A percentile compares a stretch with the other conserved stretches of the same genome.
Conservation (phyloP, 2,329 filamentous ascomycete species). For the Neodidymelliopsis sp. region DNA sequence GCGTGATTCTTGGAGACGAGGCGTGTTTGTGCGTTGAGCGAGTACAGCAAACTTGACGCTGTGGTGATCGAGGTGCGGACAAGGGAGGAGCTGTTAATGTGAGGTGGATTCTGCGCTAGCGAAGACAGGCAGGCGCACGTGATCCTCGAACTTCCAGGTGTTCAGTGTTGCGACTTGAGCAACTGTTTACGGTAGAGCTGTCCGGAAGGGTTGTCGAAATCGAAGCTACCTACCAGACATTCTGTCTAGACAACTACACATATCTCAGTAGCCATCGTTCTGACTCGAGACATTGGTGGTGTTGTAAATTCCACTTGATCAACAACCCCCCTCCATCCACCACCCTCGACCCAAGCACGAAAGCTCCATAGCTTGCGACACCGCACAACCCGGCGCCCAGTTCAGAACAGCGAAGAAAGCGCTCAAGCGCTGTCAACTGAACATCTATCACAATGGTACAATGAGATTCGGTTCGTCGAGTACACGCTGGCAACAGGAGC, state of each 20-base stretch:
- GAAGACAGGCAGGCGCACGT: constrained; percentile 25
- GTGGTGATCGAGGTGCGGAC: constrained; percentile 8
- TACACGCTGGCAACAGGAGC: constrained; percentile 22
- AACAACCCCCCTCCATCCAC: constrained; percentile 21
- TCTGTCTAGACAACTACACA: no score
- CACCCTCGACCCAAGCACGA: constrained; percentile 6
- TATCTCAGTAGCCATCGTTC: not conserved
- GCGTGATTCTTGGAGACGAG: not conserved
- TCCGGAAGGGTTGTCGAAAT: constrained; percentile 1
- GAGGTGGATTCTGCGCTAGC: constrained; percentile 22
- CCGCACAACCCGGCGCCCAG: not conserved
- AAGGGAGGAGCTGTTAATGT: constrained; percentile 24
- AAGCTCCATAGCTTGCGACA: constrained; percentile 1
- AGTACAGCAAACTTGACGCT: not conserved
- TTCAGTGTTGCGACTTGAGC: constrained; percentile 28
- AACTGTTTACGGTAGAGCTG: constrained; percentile 14
- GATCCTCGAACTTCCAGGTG: constrained; percentile 35
- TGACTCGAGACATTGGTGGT: not conserved
- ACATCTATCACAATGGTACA: constrained; percentile 40
- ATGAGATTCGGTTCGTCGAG: not conserved
- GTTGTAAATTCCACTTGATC: constrained; percentile 4
- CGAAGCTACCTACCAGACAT: no score
- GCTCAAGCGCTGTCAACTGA: constrained; percentile 11
- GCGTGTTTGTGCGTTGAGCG: not conserved
- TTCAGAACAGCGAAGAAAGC: not conserved